Evolutionary conservation across 805 yeast genomes (phyloP).

Genomic region (Candida boidinii): DNA sequence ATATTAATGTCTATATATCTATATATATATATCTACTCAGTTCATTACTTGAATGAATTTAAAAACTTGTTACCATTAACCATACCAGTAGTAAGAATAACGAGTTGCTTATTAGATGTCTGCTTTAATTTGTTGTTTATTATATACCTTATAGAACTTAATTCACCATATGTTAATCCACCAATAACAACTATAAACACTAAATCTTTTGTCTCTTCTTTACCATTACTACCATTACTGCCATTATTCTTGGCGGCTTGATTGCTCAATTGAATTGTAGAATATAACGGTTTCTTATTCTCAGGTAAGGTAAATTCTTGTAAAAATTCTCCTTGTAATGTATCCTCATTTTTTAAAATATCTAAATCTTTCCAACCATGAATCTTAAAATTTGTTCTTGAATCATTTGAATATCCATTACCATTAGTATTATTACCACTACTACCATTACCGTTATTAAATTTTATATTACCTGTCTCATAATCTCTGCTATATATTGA

Average conservation of each 20-base stretch:
- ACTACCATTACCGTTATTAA: no score
- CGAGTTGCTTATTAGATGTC: conserved; percentile 25
- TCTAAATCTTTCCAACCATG: conserved; percentile 36
- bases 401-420: no score
- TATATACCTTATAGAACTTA: conserved; percentile 61
- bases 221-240: no score
- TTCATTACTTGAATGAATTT: conserved; percentile 9
- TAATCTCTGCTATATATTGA: conserved; percentile 52
- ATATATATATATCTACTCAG: no score
- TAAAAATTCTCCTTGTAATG: conserved; percentile 27
- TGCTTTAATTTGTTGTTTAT: conserved; percentile 36
- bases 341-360: no score
- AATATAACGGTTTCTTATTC: conserved; percentile 18
- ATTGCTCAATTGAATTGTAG: conserved; percentile 6
- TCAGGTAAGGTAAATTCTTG: conserved; percentile 24
- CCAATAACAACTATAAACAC: conserved; percentile 59
- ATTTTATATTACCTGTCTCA: conserved; percentile 19
- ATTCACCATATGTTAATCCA: conserved; percentile 80
- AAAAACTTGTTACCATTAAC: conserved; percentile 28
- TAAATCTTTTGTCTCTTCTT: conserved; percentile 16
- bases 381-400: conserved; percentile 16
- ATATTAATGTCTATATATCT: no score
- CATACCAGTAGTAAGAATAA: conserved; percentile 36
- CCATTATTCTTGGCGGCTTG: no score
- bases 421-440: no score